Evolutionary conservation across 1,139 yeast genomes (phyloP), one percentile per base, ranked within the genome.

Genomic region (Komagataea norvegica): DNA sequence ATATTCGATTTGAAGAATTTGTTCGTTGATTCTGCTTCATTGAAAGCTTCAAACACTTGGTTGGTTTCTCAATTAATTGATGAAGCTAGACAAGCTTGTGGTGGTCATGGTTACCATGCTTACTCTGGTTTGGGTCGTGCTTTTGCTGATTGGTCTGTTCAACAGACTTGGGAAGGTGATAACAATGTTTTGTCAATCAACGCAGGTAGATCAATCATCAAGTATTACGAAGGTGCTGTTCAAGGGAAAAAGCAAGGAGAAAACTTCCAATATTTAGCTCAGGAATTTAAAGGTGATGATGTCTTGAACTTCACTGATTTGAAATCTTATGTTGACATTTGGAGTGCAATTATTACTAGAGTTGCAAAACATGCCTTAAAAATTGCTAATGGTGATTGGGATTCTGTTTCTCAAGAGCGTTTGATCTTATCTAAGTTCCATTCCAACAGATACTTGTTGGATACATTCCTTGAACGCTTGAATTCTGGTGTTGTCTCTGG

Each of bases 131-230:
- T 88, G 57, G 95, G 95, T 39, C 86, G 83, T 58, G 91, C 89
- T 23, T 85, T 76, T 62, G 74, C 77, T 46, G 96, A 88, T 61
- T 89, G 95, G 88, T 95, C 85, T 24, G 96, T 88, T 34, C 95
- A 88, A 66, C 86, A 95, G 64, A 88, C 96, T 19, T 88, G 96
- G 96, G 96, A 88, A 67, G 96, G 96, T 62, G 96, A 88, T 62
- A 88, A 88, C 68, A 87, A 81, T 56, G 81, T 88, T 36, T 70
- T 88, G 52, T 86, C 88, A 8, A 76, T 86, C 61, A 80, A 88
- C 44, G 78, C 88, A 46, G 96, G 96, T 48, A 76, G 83, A 63
- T 79, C 84, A 40, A 73, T 82, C 34, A 64, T 80, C 47, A 83
- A 81, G 63, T 69, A 71, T 50, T 70, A 74, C 38, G 58, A 59